Evolutionary conservation across 2,329 filamentous ascomycete genomes (phyloP).

Genomic region (Sordariomycetes sp.): DNA sequence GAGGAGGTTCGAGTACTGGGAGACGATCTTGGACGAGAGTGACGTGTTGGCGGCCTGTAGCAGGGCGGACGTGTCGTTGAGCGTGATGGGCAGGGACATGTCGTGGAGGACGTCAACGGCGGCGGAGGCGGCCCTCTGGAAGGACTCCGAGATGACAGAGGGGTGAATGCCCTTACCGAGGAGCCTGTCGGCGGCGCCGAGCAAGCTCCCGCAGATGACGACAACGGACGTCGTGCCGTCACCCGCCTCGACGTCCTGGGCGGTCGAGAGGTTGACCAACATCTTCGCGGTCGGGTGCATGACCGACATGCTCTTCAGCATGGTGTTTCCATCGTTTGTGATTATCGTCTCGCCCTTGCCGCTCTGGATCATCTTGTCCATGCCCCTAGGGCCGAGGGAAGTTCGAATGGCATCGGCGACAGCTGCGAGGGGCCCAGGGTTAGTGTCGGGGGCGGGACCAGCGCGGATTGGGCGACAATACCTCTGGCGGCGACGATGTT

Average conservation of each 20-base stretch:
- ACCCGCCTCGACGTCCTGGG: conserved; percentile 95
- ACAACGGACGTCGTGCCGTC: conserved; percentile 98
- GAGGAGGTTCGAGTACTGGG: conserved; percentile 86
- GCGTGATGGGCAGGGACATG: conserved; percentile 88
- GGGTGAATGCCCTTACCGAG: conserved; percentile 91
- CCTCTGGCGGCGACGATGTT: conserved; percentile 97
- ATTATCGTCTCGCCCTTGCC: conserved; percentile 96
- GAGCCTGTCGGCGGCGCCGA: conserved; percentile 86
- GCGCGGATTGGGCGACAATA: conserved; percentile 21
- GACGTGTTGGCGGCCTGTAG: conserved; percentile 96
- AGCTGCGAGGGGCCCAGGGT: conserved; percentile 35
- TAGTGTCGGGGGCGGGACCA: not conserved
- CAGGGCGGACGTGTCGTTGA: conserved; percentile 77
- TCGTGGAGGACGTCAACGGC: conserved; percentile 83
- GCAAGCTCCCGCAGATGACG: conserved; percentile 88
- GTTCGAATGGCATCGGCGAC: conserved; percentile 97
- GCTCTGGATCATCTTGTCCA: conserved; percentile 99
- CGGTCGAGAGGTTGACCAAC: conserved; percentile 92
- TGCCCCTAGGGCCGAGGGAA: conserved; percentile 87
- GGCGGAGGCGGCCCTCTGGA: conserved; percentile 84
- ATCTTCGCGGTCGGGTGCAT: conserved; percentile 99
- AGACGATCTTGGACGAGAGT: conserved; percentile 96
- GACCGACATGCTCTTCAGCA: conserved; percentile 97
- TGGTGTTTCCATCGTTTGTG: conserved; percentile 98
- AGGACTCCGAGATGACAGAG: conserved; percentile 92